A percentile compares a stretch with the other conserved stretches of the same genome.
Evolutionary conservation across 768 basidiomycete species (phyloP).

Genomic region (Tylopilus sp.): DNA sequence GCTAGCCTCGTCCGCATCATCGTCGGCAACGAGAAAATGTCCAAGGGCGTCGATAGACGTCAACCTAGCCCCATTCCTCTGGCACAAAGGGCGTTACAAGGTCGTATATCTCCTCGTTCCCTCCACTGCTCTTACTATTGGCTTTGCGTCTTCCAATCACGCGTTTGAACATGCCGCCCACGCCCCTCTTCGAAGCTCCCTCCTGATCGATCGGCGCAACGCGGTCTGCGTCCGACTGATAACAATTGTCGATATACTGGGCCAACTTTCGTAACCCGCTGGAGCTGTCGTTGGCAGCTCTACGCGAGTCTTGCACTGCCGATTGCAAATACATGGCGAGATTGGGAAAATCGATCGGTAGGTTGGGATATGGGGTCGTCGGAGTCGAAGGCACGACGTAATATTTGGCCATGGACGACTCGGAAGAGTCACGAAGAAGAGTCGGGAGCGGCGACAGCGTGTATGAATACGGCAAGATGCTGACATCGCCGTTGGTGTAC

Average conservation of each 20-base stretch:
- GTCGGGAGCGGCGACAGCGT: slow-evolving; percentile 55
- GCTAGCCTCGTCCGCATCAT: too few relatives aligned
- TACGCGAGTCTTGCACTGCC: slow-evolving; percentile 65
- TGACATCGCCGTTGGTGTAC: slow-evolving; percentile 58
- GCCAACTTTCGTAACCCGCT: slow-evolving; percentile 64
- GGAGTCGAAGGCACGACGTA: slow-evolving; percentile 67
- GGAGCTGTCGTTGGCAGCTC: slow-evolving; percentile 54
- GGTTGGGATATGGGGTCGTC: slow-evolving; percentile 58
- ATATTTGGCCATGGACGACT: slow-evolving; percentile 61
- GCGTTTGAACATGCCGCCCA: slow-evolving; percentile 56
- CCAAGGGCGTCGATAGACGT: too few relatives aligned
- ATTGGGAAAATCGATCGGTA: slow-evolving; percentile 74
- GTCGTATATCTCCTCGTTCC: slow-evolving; percentile 78
- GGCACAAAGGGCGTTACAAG: slow-evolving; percentile 80
- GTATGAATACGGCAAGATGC: slow-evolving; percentile 70
- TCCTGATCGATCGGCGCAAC: slow-evolving; percentile 30
- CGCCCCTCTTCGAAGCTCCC: slow-evolving; percentile 38
- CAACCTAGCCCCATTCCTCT: slow-evolving; percentile 62
- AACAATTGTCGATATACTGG: slow-evolving; percentile 65
- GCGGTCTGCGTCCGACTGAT: slow-evolving; percentile 44
- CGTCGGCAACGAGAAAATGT: too few relatives aligned
- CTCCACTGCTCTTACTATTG: slow-evolving; percentile 46
- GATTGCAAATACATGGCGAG: slow-evolving; percentile 74
- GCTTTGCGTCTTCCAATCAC: slow-evolving; percentile 52
- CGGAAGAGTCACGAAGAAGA: slow-evolving; percentile 60